Evolutionary conservation across 371 early-diverging fungal genomes (phyloP), one percentile per base, ranked within the genome.

Genomic region (Coemansia sp.): DNA sequence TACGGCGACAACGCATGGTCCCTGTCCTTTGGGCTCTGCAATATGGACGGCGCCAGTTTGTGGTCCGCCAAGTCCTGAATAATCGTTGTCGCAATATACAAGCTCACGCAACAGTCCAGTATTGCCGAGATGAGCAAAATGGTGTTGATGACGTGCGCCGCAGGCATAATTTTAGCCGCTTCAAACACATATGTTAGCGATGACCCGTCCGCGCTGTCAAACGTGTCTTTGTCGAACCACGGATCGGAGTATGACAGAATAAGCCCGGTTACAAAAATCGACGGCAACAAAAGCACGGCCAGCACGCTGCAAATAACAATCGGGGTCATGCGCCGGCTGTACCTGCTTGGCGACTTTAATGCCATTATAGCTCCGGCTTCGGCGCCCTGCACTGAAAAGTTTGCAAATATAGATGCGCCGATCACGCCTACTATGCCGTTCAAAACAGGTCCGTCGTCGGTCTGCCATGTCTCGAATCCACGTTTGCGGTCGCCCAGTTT

Each of bases 371-470:
- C 66, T 18, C 52, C 85, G 63, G 82, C 79, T 72, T 87, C 90
- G 0, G 90, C 87, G 21, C 92, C 93, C 60, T 90, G 89, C 81
- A 92, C 92, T 3, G 89, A 84, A 79, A 90, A 94, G 64, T 88
- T 88, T 18, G 94, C 90, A 54, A 88, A 83, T 64, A 91, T 71
- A 72, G 90, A 86, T 1, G 88, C 87, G 37, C 84, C 78, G 31
- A 90, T 63, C n/a, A 89, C 82, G 34, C 88, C 89, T 39, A 82
- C 31, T 52, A 87, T 66, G 14, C 86, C 89, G 54, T 86, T 85
- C 39, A 83, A 82, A 65, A 86, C 84, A 52, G 91, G 90, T 0
- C 89, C 88, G 6, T 89, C 91, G 6, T 83, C 83, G 59, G 84
- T 79, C 0, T 63, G 63, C 91, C 91, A 92, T 69, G 89, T 87